Base-by-base conservation (phyloP, 2,329 filamentous ascomycete species). In the Trichoderma atroviride region DNA sequence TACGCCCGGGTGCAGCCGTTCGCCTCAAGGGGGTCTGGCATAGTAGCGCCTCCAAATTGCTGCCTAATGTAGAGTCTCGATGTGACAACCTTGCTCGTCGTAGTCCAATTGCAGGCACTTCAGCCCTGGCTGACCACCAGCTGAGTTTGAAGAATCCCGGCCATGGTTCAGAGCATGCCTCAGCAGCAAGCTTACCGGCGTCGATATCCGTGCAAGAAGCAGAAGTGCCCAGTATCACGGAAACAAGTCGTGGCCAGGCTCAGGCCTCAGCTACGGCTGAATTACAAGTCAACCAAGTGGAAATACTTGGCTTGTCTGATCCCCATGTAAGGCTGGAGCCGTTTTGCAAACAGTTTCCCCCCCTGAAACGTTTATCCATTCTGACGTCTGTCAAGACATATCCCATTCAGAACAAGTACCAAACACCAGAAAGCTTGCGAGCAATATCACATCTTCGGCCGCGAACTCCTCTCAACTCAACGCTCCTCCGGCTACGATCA, bases 391-490 rank as follows among this genome's bases (percentile, higher is more conserved):
- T 76, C 56, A 70, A 98, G 92, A 92, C 90, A 72, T 97, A 93
- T 77, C 96, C 96, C 3, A 88, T 99, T 29, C 96, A 99, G 81
- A 97, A 97, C 81, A 98, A 98, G 81, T 97, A 96, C 75, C 94
- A 97, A 75, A 93, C 91, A 5, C 85, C 91, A 62, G 95, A 98
- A 77, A 98, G 91, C 79, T 87, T 99, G 71, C 91, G 96, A 70
- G 92, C 91, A 14, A 86, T 97, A 64, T 93, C 95, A 61, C 96
- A 99, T 81, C 85, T 99, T 70, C 91, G 96, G 69, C 83, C 92
- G 72, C 91, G 95, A 75, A 89, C 93, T 22, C 92, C 93, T 0
- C 87, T 93, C 77, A 94, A 97, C 80, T 88, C 93, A 31, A 85
- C 93, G 53, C 83, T 97, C 70, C 84, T 97, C 59, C 91, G 93